Conservation (phyloP, 2,329 filamentous ascomycete genomes). For the Phaeophleospora eucalypticola region DNA sequence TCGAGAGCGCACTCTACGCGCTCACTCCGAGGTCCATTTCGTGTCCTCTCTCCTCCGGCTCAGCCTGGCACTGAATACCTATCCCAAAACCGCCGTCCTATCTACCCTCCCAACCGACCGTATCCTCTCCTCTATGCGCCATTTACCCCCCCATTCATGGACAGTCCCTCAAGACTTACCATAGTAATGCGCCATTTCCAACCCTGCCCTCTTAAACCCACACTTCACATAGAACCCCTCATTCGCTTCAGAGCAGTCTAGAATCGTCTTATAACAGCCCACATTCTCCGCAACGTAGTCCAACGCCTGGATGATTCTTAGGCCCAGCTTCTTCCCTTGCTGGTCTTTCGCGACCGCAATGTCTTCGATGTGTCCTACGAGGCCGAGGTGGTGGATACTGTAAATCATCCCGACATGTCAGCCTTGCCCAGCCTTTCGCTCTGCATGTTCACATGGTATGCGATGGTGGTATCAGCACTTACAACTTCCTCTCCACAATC, state of each 20-base stretch:
- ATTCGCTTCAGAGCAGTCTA: constrained; percentile 94
- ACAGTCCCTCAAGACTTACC: constrained; percentile 9
- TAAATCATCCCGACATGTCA: not conserved
- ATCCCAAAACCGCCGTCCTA: not conserved
- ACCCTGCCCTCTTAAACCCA: constrained; percentile 82
- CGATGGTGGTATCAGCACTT: constrained; percentile 37
- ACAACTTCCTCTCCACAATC: constrained; percentile 93
- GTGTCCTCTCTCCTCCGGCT: not conserved
- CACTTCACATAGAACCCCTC: constrained; percentile 99
- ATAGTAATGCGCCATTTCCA: constrained; percentile 97
- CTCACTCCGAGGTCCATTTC: too few relatives aligned
- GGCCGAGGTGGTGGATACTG: constrained; percentile 69
- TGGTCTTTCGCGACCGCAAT: constrained; percentile 93
- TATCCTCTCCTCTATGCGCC: not conserved
- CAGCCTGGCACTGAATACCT: not conserved
- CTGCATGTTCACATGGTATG: not conserved
- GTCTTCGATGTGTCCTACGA: constrained; percentile 95
- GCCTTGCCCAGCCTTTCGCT: not conserved
- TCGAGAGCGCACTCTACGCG: too few relatives aligned
- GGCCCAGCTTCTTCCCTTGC: constrained; percentile 93
- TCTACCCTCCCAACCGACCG: not conserved
- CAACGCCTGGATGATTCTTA: constrained; percentile 89
- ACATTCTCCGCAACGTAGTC: constrained; percentile 82
- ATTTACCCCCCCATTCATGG: not conserved
- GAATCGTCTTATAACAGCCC: constrained; percentile 94